Evolutionary conservation across 2,329 filamentous ascomycete species (phyloP).

Genomic region (Aspergillus transmontanensis): DNA sequence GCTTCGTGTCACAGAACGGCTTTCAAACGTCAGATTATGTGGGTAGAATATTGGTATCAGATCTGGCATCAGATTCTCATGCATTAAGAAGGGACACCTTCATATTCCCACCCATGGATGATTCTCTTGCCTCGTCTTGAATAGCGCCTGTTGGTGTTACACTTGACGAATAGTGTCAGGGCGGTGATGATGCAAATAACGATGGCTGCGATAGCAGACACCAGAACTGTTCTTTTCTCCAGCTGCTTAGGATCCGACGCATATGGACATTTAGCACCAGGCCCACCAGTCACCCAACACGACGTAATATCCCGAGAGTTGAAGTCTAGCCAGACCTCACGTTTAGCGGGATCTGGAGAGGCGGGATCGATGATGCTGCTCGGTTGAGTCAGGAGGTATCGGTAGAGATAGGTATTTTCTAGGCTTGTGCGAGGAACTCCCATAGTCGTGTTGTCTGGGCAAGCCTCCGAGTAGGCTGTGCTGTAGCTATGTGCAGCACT

Average conservation of each 20-base stretch:
- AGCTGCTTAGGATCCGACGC: constrained; percentile 45
- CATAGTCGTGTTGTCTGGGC: constrained; percentile 55
- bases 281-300: constrained; percentile 64
- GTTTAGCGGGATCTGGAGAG: constrained; percentile 28
- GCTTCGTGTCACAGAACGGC: not conserved
- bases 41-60: not conserved
- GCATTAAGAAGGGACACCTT: constrained; percentile 60
- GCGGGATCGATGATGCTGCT: constrained; percentile 27
- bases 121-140: constrained; percentile 55
- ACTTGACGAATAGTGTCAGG: constrained; percentile 65
- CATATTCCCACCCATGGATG: constrained; percentile 64
- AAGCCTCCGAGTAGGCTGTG: constrained; percentile 48
- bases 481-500: constrained; percentile 45
- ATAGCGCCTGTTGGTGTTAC: constrained; percentile 61
- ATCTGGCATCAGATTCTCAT: not conserved
- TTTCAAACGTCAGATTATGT: not conserved
- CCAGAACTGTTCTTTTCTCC: constrained; percentile 54
- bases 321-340: constrained; percentile 60
- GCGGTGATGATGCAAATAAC: constrained; percentile 64
- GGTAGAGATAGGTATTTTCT: constrained; percentile 63
- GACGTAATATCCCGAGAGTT: constrained; percentile 59
- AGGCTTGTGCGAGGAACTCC: constrained; percentile 62
- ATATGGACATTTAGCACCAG: constrained; percentile 63
- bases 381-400: constrained; percentile 38
- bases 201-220: constrained; percentile 64